These are phyloP conservation scores for Microthlaspi erraticum DNA, from an alignment of 345 rosid species.

Conservation along the genomic window DNA sequence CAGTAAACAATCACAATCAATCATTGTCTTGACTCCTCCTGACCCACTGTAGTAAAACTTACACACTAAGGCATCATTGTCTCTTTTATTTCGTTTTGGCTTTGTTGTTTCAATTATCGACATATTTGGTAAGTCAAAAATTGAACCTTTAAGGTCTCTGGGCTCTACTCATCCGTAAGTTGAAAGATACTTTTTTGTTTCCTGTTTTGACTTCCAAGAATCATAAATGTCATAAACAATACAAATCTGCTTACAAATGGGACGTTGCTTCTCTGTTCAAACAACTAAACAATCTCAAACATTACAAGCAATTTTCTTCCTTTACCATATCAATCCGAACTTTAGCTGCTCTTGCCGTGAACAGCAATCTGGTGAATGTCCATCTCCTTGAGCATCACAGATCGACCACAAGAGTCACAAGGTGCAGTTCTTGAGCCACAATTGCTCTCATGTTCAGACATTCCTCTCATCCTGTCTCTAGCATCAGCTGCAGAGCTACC, in stretches of 20 bases:
- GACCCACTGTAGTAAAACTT: slow-evolving; percentile 30
- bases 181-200: slow-evolving; percentile 15
- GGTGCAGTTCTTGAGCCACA: slow-evolving; percentile 97
- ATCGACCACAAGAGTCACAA: slow-evolving; percentile 92
- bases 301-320: neutral
- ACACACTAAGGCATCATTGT: slow-evolving; percentile 28
- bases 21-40: slow-evolving; percentile 19
- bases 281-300: slow-evolving; percentile 7
- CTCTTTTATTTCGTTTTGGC: neutral
- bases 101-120: slow-evolving; percentile 13
- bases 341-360: slow-evolving; percentile 68
- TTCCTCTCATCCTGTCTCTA: slow-evolving; percentile 83
- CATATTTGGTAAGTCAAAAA: slow-evolving; percentile 25
- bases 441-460: slow-evolving; percentile 88
- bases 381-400: slow-evolving; percentile 97
- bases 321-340: slow-evolving; percentile 9
- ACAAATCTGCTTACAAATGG: slow-evolving; percentile 28
- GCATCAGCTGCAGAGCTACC: slow-evolving; percentile 71
- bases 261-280: slow-evolving; percentile 29
- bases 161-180: slow-evolving; percentile 29
- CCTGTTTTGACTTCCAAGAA: slow-evolving; percentile 29
- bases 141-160: slow-evolving; percentile 1
- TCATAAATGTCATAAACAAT: slow-evolving; percentile 25
- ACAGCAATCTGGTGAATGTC: slow-evolving; percentile 93
- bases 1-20: slow-evolving; percentile 17